Evolutionary conservation across 208 protist genomes (phyloP).

Genomic region (Acanthamoeba culbertsoni): DNA sequence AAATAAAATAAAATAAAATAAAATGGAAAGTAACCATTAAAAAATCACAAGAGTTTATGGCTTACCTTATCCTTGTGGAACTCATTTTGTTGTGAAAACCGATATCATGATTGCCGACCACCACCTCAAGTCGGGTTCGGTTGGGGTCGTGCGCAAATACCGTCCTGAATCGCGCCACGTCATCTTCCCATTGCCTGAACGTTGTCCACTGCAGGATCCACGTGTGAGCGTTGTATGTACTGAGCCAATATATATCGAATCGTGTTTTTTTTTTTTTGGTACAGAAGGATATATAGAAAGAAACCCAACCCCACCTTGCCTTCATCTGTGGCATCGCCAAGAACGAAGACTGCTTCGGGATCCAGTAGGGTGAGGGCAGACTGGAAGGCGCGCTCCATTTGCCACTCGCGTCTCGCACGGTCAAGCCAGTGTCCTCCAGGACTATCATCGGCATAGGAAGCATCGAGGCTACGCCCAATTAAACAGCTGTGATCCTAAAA

Average conservation of each 20-base stretch:
- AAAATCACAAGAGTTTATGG: no score
- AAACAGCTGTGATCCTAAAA: neutral
- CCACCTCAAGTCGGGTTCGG: neutral
- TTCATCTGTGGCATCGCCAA: conserved; percentile 39
- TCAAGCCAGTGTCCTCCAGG: conserved; percentile 5
- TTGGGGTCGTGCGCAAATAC: neutral
- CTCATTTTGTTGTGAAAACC: conserved; percentile 38
- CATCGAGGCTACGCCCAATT: neutral
- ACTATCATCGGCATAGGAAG: neutral
- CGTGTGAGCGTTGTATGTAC: neutral
- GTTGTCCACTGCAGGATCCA: neutral
- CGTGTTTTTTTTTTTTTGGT: neutral
- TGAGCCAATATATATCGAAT: neutral
- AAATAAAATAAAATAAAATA: no score
- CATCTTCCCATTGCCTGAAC: neutral
- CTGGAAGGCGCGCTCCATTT: conserved; percentile 50
- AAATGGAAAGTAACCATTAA: no score
- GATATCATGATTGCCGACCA: conserved; percentile 54
- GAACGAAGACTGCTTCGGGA: neutral
- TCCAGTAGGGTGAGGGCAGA: neutral
- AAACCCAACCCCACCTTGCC: no score
- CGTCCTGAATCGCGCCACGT: neutral
- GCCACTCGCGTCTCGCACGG: conserved; percentile 1
- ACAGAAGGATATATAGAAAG: no score
- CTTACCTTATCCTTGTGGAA: neutral